Base-by-base conservation (phyloP, 805 yeast genomes). In the Teunomyces atbi region DNA sequence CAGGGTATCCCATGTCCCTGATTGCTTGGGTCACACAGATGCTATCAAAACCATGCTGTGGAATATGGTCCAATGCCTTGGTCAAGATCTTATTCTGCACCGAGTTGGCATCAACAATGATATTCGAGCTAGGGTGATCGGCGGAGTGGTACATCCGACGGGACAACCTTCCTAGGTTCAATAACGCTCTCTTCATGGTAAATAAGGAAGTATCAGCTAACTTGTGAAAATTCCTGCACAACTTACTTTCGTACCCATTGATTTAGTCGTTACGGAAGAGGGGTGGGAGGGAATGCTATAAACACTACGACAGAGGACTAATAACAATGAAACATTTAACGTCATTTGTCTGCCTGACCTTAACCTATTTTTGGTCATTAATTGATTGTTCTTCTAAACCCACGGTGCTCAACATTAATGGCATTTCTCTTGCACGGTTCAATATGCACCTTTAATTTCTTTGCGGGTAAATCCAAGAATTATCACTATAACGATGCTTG, bases 11-110 rank as follows among this genome's bases (percentile, higher is more conserved):
- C 52, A 71, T 61, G 29, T 71, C 66, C 35, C 82, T 68, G 12
- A 78, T 71, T 13, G 83, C 81, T 34, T 69, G 64, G 3, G 74
- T 65, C 3, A 84, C 66, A 28, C 85, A 76, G 41, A 58, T 61
- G 16, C 68, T 63, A 18, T 67, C 58, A 62, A 83, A 82, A 4
- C 89, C 89, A 42, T 58, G 63, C 34, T 58, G 53, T 5, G 86
- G 86, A 23, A 83, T 78, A 44, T 59, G 59, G 18, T 62, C 66
- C 7, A 70, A 44, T 1, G 77, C 65, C 46, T 66, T 64, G 34
- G 60, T 53, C 44, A 71, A 59, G 26, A 83, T 69, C 38, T 64
- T 61, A 33, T 70, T 62, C 48, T 78, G 81, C 6, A 76, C 60
- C 4, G 64, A 54, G 26, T 56, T 53, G 13, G 48, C 45, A 47